phyloP scores from a whole-genome alignment of 108 stramenopile species.

The Hondaea fermentalgiana region DNA sequence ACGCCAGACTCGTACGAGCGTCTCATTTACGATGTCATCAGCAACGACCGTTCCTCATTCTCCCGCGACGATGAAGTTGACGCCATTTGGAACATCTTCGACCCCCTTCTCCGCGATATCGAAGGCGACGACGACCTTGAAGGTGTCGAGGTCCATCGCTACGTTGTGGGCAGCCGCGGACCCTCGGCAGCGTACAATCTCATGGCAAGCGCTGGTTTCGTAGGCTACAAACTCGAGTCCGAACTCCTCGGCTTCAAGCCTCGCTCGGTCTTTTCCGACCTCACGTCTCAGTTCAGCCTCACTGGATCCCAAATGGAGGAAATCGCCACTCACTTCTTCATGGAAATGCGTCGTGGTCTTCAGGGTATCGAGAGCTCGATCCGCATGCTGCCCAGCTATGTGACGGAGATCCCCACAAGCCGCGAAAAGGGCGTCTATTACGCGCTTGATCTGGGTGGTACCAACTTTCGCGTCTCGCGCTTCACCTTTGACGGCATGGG shows the following conservation, averaged over 20 bases:
- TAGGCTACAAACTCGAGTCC: slow-evolving; percentile 3
- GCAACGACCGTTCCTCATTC: slow-evolving; percentile 73
- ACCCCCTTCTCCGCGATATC: slow-evolving; percentile 79
- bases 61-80: slow-evolving; percentile 87
- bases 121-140: slow-evolving; percentile 38
- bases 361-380: not conserved
- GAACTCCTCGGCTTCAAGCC: not conserved
- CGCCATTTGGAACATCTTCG: slow-evolving; percentile 87
- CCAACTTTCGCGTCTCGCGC: slow-evolving; percentile 14
- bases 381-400: not conserved
- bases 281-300: not conserved
- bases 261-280: not conserved
- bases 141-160: not conserved
- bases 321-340: not conserved
- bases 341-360: not conserved
- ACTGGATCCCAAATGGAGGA: not conserved
- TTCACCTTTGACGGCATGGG: not conserved
- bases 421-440: slow-evolving; percentile 6
- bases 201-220: not conserved
- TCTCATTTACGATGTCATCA: slow-evolving; percentile 81
- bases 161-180: not conserved
- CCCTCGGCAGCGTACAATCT: not conserved
- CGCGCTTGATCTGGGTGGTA: slow-evolving; percentile 18
- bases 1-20: slow-evolving; percentile 94
- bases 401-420: not conserved